Conservation (phyloP, 1,284 basidiomycete species). For the Cerrena zonata region DNA sequence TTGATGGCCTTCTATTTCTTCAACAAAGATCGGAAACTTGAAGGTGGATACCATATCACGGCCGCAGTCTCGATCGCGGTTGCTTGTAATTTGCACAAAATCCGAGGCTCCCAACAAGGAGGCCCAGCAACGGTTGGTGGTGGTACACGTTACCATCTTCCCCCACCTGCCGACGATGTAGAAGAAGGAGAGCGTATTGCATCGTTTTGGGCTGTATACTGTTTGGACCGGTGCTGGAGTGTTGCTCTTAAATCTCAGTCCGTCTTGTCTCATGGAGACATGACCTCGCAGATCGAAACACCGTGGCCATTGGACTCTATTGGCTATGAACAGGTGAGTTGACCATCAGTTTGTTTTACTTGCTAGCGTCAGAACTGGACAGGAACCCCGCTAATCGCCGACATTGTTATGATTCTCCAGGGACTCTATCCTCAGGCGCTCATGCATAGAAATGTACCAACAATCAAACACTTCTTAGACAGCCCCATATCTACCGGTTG, state of each 20-base stretch:
- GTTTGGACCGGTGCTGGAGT: slow-evolving; percentile 38
- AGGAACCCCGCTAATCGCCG: neutral
- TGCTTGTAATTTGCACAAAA: slow-evolving; percentile 32
- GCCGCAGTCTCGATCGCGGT: slow-evolving; percentile 39
- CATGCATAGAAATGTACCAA: slow-evolving; percentile 7
- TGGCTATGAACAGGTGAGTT: slow-evolving; percentile 25
- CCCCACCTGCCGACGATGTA: slow-evolving; percentile 30
- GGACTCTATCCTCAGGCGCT: slow-evolving; percentile 1
- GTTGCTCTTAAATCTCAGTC: slow-evolving; percentile 33
- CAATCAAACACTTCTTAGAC: slow-evolving; percentile 27
- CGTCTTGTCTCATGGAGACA: slow-evolving; percentile 26
- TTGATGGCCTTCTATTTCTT: slow-evolving; percentile 43
- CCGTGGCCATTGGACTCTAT: slow-evolving; percentile 38
- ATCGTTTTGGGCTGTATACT: slow-evolving; percentile 42
- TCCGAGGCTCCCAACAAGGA: slow-evolving; percentile 20
- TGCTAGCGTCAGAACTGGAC: neutral
- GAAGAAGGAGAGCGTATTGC: slow-evolving; percentile 43
- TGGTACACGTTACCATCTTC: slow-evolving; percentile 19
- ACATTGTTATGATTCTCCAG: slow-evolving; percentile 2
- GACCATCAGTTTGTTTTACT: neutral
- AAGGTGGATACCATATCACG: slow-evolving; percentile 39
- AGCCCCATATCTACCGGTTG: slow-evolving; percentile 19
- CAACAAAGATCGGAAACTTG: slow-evolving; percentile 33
- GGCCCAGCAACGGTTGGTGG: slow-evolving; percentile 10
- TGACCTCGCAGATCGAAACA: slow-evolving; percentile 32